Conservation (phyloP, 2,329 filamentous ascomycete genomes). For the Diaporthe nobilis region DNA sequence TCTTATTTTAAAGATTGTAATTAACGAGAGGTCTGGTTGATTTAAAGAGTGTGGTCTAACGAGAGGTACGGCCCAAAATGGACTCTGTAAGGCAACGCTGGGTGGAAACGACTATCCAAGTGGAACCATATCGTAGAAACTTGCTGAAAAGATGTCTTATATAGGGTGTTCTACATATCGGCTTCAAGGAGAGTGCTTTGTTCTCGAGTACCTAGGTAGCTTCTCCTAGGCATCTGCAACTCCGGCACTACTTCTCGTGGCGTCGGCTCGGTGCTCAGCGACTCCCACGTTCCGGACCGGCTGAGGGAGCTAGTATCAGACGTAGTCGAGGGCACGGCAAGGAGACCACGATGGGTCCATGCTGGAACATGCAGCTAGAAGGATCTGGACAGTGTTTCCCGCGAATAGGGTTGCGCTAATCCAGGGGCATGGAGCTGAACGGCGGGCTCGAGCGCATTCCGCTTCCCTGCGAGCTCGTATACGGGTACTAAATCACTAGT, state of each 20-base stretch:
- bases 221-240: neutral
- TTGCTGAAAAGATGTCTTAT: neutral
- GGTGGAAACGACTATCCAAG: neutral
- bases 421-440: neutral
- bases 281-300: neutral
- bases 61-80: neutral
- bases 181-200: neutral
- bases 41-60: neutral
- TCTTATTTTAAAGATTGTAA: neutral
- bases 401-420: slow-evolving; percentile 6
- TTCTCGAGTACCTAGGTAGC: neutral
- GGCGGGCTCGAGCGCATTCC: neutral
- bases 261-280: neutral
- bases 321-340: neutral
- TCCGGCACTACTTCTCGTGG: slow-evolving; percentile 1
- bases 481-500: neutral
- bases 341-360: neutral
- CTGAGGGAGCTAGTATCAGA: neutral
- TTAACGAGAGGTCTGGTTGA: neutral
- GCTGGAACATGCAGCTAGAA: slow-evolving; percentile 9
- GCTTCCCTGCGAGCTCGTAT: neutral
- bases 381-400: slow-evolving; percentile 3
- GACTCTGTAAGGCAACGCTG: neutral
- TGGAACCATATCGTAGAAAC: accelerated
- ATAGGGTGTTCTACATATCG: neutral